Evolutionary conservation across 2,329 filamentous ascomycete genomes (phyloP).

Genomic region (Colletotrichum karsti): DNA sequence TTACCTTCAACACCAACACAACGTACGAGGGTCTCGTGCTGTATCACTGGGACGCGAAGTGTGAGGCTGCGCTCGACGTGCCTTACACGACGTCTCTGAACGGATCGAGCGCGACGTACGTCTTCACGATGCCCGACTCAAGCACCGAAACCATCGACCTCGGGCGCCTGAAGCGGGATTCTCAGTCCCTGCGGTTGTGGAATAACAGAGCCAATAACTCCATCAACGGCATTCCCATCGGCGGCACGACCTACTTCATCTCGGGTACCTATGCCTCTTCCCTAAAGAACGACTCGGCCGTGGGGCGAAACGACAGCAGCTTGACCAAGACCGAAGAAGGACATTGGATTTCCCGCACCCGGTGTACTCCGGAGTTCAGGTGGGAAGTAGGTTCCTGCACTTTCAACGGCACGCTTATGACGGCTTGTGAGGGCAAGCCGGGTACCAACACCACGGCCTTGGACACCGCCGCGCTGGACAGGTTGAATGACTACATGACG

Average conservation of each 20-base stretch:
- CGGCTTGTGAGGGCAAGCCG: neutral
- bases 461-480: neutral
- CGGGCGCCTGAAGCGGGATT: neutral
- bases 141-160: neutral
- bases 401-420: constrained; percentile 14
- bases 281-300: neutral
- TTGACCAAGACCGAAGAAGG: neutral
- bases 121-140: constrained; percentile 1
- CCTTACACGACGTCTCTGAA: neutral
- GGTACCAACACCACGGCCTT: neutral
- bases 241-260: constrained; percentile 13
- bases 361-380: neutral
- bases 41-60: constrained; percentile 9
- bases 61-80: neutral
- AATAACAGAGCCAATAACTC: neutral
- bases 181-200: neutral
- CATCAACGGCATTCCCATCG: neutral
- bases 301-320: neutral
- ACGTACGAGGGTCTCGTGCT: neutral
- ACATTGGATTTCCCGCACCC: constrained; percentile 3
- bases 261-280: neutral
- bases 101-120: neutral
- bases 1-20: constrained; percentile 7
- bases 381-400: neutral
- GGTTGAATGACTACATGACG: constrained; percentile 1